Evolutionary conservation across 116 monocot species (phyloP), one percentile per base, ranked within the genome.

Genomic region (Iris pallida): DNA sequence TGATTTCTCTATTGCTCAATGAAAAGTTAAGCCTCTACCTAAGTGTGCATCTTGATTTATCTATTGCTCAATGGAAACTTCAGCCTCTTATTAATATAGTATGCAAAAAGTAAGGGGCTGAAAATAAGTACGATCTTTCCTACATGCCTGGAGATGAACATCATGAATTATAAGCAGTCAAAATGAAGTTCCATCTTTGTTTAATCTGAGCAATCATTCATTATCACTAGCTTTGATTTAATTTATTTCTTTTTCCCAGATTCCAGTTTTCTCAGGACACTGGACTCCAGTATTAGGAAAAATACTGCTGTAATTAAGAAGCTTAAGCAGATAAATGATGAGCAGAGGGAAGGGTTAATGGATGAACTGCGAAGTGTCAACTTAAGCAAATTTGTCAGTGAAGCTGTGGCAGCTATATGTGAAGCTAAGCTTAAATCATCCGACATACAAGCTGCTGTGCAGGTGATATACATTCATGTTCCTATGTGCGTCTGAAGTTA

Each of bases 301-400:
- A 97, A 97, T 65, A 92, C 90, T 44, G 83, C 92, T 44, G 83
- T 97, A 17, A 97, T 90, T 76, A 97, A 90, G 85, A 97, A 97
- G 68, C 87, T 97, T 42, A 97, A 90, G 74, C 87, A 81, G 45
- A 92, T 97, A 73, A 90, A 83, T 68, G 97, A 97, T 56, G 97
- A 97, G 15, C 92, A 85, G 64, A 74, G 75, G 71, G 97, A 97
- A 47, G 81, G 92, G 2, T 71, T 97, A 59, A 80, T 97, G 59
- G 97, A 97, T 72, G 97, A 97, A 54, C 16, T 97, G 48, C 92
- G 76, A 81, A 87, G 75, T 79, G 90, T 97, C 45, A 97, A 97
- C 73, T 81, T 97, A 45, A 92, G 97, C 78, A 97, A 90, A 76
- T 97, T 97, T 80, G 97, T 97, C 73, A 97, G 90, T 74, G 97